Percentiles rank a stretch among this genome's conserved stretches.
phyloP scores from a whole-genome alignment of 768 basidiomycete genomes.

The Tulasnella sp. region DNA sequence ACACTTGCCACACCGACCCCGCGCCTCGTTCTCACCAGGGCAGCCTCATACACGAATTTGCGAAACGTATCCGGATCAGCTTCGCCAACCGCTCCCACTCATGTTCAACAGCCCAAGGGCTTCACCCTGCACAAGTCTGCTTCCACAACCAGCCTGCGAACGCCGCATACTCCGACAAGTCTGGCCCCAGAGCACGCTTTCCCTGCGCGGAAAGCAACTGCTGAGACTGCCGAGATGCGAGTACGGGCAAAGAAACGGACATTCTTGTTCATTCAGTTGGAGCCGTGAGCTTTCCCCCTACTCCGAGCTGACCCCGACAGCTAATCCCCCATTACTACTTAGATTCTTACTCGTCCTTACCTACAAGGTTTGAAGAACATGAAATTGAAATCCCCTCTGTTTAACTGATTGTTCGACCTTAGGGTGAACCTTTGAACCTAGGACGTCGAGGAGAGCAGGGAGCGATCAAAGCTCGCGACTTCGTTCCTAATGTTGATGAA shows the following conservation, averaged over 20 bases:
- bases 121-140: constrained; percentile 9
- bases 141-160: constrained; percentile 12
- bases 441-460: constrained; percentile 24
- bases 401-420: constrained; percentile 33
- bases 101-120: constrained; percentile 7
- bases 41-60: not conserved
- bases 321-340: not conserved
- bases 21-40: not conserved
- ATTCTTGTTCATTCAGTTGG: constrained; percentile 12
- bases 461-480: constrained; percentile 19
- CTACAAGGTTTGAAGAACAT: not conserved
- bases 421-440: constrained; percentile 37
- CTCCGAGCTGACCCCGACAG: not conserved
- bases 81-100: constrained; percentile 14
- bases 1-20: not conserved
- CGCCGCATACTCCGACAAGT: not conserved
- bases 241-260: constrained; percentile 9
- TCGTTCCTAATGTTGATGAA: constrained; percentile 44
- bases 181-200: not conserved
- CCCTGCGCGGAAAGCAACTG: constrained; percentile 20
- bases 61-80: constrained; percentile 1
- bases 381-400: constrained; percentile 47
- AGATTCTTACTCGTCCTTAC: constrained; percentile 13
- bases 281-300: not conserved
- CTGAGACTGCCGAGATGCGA: constrained; percentile 73